Evolutionary conservation across 169 alveolate species (phyloP), one percentile per base, ranked within the genome.

Genomic region (Besnoitia besnoiti): DNA sequence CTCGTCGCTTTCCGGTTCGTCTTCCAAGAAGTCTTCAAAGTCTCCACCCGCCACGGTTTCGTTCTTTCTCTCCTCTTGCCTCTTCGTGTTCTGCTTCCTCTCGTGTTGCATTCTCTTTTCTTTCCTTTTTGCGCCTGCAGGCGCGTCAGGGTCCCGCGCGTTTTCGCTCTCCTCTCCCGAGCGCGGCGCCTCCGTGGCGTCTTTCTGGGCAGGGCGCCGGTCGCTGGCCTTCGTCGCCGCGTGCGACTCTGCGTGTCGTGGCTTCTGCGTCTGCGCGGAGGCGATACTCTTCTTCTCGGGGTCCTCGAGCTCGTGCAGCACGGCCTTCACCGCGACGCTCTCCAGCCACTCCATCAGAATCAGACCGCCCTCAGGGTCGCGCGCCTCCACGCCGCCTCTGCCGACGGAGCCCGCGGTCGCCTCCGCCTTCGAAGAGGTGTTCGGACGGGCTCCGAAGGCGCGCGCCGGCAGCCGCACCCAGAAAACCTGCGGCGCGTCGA

Each of bases 281-380:
- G 59, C 21, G 35, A 37, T 3, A 1, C 30, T 44, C 40, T 77
- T 67, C 47, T 42, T 8, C 80, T 21, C 44, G n/a, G 80, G 39
- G n/a, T 67, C 44, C 40, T 77, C 87, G 33, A 62, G 42, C 67
- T 75, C n/a, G 67, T 85, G 79, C 47, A 97, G 85, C 91, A 94
- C 95, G 37, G 95, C 96, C 93, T 96, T 96, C 27, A 97, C 95
- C 30, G 98, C 94, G 12, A 93, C 49, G 5, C 97, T 93, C 75
- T 95, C 96, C 33, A 98, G 49, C 93, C 95, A 95, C 95, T 97
- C 96, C 99, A 97, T 97, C 73, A 93, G 95, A 47, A 98, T 97
- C 61, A 89, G 94, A 27, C 98, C 94, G 40, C 95, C 93, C 33
- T 91, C 93, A 33, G 93, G 93, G 90, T 39, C 61, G 21, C 40